phyloP scores from a whole-genome alignment of 768 basidiomycete genomes.

The Cantharellus anzutake region DNA sequence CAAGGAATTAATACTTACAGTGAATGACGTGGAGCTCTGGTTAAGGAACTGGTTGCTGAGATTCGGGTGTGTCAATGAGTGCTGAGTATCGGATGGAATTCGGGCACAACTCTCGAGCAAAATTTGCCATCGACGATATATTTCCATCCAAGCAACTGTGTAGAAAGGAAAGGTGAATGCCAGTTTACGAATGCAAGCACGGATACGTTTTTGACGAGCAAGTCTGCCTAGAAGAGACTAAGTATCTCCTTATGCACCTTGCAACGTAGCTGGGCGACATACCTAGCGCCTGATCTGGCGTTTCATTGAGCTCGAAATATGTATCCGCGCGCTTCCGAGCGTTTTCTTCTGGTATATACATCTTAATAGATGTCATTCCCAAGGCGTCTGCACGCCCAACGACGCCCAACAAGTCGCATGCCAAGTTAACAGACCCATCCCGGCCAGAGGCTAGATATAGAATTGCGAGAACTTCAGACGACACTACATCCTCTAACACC shows the following conservation, averaged over 20 bases:
- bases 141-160: conserved; percentile 68
- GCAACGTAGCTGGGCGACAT: not conserved
- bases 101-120: conserved; percentile 28
- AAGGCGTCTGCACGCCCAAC: not conserved
- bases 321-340: not conserved
- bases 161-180: conserved; percentile 46
- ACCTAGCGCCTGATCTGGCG: not conserved
- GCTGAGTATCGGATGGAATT: not conserved
- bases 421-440: not conserved
- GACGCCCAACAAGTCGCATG: not conserved
- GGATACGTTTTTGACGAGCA: conserved; percentile 60
- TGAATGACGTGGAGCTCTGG: too few species aligned
- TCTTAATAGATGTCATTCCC: conserved; percentile 3
- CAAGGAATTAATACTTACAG: too few species aligned
- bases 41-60: too few species aligned
- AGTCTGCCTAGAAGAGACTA: conserved; percentile 35
- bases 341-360: not conserved
- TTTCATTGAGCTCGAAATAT: not conserved
- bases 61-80: too few species aligned
- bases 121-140: conserved; percentile 53
- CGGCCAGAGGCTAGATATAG: not conserved
- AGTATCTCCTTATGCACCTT: too few species aligned
- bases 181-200: conserved; percentile 47
- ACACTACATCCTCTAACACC: not conserved
- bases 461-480: not conserved